Evolutionary conservation across 768 basidiomycete genomes (phyloP).

Genomic region (Boletales sp.): DNA sequence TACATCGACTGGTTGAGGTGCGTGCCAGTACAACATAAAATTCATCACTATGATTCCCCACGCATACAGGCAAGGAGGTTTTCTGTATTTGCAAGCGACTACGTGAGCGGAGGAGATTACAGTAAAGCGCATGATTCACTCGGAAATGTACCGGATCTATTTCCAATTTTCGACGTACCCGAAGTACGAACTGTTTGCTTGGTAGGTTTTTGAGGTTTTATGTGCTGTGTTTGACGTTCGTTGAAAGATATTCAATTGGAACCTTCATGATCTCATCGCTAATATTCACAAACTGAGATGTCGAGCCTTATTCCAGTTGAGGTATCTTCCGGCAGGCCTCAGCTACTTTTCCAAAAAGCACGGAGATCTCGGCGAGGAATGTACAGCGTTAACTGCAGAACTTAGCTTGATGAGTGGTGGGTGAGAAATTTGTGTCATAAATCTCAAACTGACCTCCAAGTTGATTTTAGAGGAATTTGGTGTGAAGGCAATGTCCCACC

Average conservation of each 20-base stretch:
- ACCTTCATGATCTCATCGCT: constrained; percentile 1
- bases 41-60: background rate
- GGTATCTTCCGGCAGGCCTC: background rate
- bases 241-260: constrained; percentile 13
- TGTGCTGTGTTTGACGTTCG: background rate
- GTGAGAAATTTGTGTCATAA: background rate
- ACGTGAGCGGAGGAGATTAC: background rate
- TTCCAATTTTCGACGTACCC: background rate
- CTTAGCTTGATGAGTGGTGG: constrained; percentile 12
- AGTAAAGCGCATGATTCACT: background rate
- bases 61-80: constrained; percentile 1
- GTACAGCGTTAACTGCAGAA: background rate
- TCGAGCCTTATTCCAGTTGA: constrained; percentile 3
- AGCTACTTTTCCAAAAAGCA: background rate
- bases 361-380: constrained; percentile 6
- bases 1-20: background rate
- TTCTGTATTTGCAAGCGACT: background rate
- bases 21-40: background rate
- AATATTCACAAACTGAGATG: constrained; percentile 8
- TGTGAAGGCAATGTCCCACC: background rate
- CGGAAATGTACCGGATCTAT: background rate
- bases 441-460: background rate
- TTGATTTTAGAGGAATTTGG: constrained; percentile 10
- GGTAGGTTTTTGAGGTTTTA: background rate
- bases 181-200: background rate